Base-by-base conservation (phyloP, 129 eudicot species). In the Pulicaria dysenterica region DNA sequence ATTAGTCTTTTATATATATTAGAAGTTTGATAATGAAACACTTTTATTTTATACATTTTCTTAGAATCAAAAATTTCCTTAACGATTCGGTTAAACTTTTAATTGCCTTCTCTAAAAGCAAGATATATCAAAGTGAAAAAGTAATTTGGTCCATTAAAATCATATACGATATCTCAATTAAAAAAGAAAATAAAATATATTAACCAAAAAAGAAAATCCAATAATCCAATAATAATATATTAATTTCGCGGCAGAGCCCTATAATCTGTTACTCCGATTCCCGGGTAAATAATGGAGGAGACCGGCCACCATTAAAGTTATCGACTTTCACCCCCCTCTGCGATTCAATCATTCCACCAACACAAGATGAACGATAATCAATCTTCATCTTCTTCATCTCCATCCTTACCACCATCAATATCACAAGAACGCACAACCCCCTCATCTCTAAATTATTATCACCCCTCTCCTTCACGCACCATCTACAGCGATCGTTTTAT, bases 401-500 rank as follows among this genome's bases (percentile, higher is more conserved):
- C 40, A 36, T 47, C 73, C 4, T 45, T 11, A 1, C 58, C 72
- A 11, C 58, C 31, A 34, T 47, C 54, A 31, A 63, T 39, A 5
- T 36, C 42, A 70, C 63, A 5, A n/a, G 7, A 43, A 39, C 56
- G 56, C 34, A 64, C 45, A 51, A 77, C 62, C 45, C 75, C 49
- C 13, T 46, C 64, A 17, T 69, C 76, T 7, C 39, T 75, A 12
- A 40, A 58, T 71, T 72, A 77, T 11, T 77, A 85, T 69, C 78
- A 77, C 42, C 88, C 89, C 14, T 81, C 94, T 0, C 81, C 91
- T 7, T 86, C 97, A 0, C 77, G 96, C 43, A 70, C 97, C 31
- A 92, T 92, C 82, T 86, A 85, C 84, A 79, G 93, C 77, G 97
- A 92, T 66, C 89, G 97, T 2, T 92, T 92, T 73, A 92, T 88